phyloP scores from a whole-genome alignment of 164 flowering plant species.

The Dillenia suffruticosa region DNA sequence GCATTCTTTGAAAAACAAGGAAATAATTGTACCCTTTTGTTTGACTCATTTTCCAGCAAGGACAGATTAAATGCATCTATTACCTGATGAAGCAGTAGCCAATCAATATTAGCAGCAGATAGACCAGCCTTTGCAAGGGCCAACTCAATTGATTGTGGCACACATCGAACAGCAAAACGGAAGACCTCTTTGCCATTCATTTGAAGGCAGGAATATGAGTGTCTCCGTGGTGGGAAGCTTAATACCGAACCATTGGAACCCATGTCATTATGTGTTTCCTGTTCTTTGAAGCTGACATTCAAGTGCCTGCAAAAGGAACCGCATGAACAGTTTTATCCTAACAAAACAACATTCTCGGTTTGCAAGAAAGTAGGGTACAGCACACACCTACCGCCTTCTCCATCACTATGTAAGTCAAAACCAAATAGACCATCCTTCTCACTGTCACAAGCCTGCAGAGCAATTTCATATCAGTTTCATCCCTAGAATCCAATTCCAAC shows the following conservation, averaged over 20 bases:
- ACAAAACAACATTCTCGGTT: constrained; percentile 2
- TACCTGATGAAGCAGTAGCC: constrained; percentile 99
- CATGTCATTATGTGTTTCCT: constrained; percentile 27
- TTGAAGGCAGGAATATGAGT: constrained; percentile 69
- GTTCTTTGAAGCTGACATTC: constrained; percentile 45
- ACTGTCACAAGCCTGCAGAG: constrained; percentile 66
- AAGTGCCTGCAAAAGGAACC: constrained; percentile 56
- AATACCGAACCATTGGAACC: constrained; percentile 55
- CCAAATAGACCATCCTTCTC: constrained; percentile 81
- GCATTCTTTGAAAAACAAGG: too few species aligned
- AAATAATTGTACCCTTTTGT: too few species aligned
- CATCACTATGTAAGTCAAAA: constrained; percentile 88
- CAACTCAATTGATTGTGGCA: constrained; percentile 77
- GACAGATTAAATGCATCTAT: background rate
- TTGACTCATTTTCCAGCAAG: too few species aligned
- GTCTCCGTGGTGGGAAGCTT: constrained; percentile 48
- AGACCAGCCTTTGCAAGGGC: constrained; percentile 74
- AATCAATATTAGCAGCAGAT: constrained; percentile 53
- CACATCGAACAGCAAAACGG: constrained; percentile 80
- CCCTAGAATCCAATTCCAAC: too few species aligned
- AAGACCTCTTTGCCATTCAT: constrained; percentile 98
- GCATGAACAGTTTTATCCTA: background rate
- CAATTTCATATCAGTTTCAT: too few species aligned
- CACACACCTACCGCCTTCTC: constrained; percentile 72
- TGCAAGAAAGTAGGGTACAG: background rate